phyloP scores from a whole-genome alignment of 163 green algal genomes.

The Chlamydomonas reinhardtii region DNA sequence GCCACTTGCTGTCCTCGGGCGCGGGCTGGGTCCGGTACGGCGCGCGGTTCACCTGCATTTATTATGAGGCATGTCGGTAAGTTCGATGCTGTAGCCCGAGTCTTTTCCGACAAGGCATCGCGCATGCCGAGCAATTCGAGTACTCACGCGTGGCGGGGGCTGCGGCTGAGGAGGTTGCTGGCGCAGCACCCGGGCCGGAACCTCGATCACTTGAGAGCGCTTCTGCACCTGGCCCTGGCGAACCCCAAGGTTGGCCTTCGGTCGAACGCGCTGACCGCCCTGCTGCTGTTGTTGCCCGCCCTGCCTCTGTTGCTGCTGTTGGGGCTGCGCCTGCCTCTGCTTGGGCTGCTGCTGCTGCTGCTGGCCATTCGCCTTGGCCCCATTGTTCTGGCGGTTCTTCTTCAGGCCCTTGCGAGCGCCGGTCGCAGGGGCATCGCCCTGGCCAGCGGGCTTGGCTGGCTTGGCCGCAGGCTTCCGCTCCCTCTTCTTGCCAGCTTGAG shows the following conservation, averaged over 20 bases:
- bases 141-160: slow-evolving; percentile 2
- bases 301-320: slow-evolving; percentile 9
- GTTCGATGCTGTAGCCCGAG: no score
- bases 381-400: slow-evolving; percentile 6
- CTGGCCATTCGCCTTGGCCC: slow-evolving; percentile 5
- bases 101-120: no score
- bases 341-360: slow-evolving; percentile 14
- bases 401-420: slow-evolving; percentile 27
- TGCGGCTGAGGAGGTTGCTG: background rate
- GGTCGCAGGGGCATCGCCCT: background rate
- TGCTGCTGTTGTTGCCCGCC: slow-evolving; percentile 4
- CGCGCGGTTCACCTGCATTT: background rate
- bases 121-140: background rate
- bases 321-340: slow-evolving; percentile 6
- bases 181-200: background rate
- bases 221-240: slow-evolving; percentile 34
- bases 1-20: slow-evolving; percentile 20
- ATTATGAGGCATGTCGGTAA: no score
- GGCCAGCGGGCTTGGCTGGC: background rate
- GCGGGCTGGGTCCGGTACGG: background rate
- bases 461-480: slow-evolving; percentile 2
- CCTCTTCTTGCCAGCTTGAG: slow-evolving; percentile 15
- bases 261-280: slow-evolving; percentile 6
- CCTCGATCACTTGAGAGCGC: slow-evolving; percentile 1
- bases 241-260: slow-evolving; percentile 1